Evolutionary conservation across 768 basidiomycete genomes (phyloP).

Genomic region (Pulveroboletus sp.): DNA sequence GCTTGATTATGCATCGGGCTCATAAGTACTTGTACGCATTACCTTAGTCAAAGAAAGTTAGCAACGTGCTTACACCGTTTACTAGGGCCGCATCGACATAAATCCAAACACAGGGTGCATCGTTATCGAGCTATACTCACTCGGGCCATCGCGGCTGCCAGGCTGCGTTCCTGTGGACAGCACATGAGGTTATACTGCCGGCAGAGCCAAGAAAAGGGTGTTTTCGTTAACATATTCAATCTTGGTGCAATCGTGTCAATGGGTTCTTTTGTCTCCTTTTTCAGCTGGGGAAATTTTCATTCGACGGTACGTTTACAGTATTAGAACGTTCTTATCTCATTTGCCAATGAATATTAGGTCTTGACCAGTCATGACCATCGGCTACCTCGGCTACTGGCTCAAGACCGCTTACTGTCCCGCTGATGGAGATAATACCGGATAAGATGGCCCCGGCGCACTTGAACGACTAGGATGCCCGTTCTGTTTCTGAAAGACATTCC

Average conservation of each 20-base stretch:
- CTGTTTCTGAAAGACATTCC: too few relatives aligned
- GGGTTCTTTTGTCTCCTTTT: too few relatives aligned
- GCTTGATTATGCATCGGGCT: slow-evolving; percentile 65
- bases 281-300: too few relatives aligned
- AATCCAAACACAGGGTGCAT: slow-evolving; percentile 59
- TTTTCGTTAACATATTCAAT: slow-evolving; percentile 76
- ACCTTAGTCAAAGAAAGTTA: background rate
- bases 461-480: too few relatives aligned
- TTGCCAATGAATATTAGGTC: too few relatives aligned
- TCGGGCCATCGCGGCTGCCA: slow-evolving; percentile 71
- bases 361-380: too few relatives aligned
- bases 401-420: too few relatives aligned
- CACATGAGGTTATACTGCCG: slow-evolving; percentile 77
- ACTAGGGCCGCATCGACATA: slow-evolving; percentile 64
- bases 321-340: too few relatives aligned
- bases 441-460: too few relatives aligned
- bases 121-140: slow-evolving; percentile 65
- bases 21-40: slow-evolving; percentile 59
- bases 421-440: too few relatives aligned
- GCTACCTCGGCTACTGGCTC: too few relatives aligned
- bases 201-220: slow-evolving; percentile 74
- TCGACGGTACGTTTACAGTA: too few relatives aligned
- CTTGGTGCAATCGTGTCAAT: slow-evolving; percentile 75
- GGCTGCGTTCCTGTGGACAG: slow-evolving; percentile 70
- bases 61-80: background rate